Percentiles rank a stretch among this genome's conserved stretches.
Conservation (phyloP, 2,329 filamentous ascomycete species). For the Ophiostoma sp. region DNA sequence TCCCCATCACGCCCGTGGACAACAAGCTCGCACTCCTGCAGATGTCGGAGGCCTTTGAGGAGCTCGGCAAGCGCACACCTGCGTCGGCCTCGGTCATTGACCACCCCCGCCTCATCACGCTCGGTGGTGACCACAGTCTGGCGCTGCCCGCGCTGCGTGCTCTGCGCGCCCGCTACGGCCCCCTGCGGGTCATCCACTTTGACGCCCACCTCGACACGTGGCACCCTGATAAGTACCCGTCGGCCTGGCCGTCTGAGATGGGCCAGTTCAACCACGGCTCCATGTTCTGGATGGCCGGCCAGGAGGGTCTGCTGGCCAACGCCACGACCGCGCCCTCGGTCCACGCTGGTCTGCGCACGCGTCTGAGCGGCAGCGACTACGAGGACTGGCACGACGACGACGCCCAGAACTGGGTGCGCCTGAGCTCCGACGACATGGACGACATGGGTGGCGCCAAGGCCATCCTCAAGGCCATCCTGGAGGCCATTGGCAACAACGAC, state of each 20-base stretch:
- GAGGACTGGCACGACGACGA: slow-evolving; percentile 67
- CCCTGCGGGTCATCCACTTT: slow-evolving; percentile 68
- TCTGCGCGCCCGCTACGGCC: slow-evolving; percentile 56
- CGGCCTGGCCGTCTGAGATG: slow-evolving; percentile 64
- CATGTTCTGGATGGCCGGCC: slow-evolving; percentile 85
- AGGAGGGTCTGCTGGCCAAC: slow-evolving; percentile 73
- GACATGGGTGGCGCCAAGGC: slow-evolving; percentile 70
- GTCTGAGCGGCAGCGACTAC: slow-evolving; percentile 61
- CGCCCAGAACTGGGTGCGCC: slow-evolving; percentile 70
- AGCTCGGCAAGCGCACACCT: slow-evolving; percentile 50
- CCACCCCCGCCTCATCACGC: slow-evolving; percentile 56
- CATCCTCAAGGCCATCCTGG: slow-evolving; percentile 50
- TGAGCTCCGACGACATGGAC: slow-evolving; percentile 82
- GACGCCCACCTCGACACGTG: slow-evolving; percentile 79
- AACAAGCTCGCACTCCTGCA: slow-evolving; percentile 74
- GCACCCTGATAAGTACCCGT: slow-evolving; percentile 75
- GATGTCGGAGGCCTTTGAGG: slow-evolving; percentile 74
- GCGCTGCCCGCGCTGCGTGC: slow-evolving; percentile 64
- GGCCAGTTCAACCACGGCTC: slow-evolving; percentile 79
- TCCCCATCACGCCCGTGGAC: slow-evolving; percentile 80
- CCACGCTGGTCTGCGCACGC: slow-evolving; percentile 76
- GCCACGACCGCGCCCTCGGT: slow-evolving; percentile 62
- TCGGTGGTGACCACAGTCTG: slow-evolving; percentile 69
- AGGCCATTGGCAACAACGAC: slow-evolving; percentile 63
- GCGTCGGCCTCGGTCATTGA: slow-evolving; percentile 31